phyloP scores from a whole-genome alignment of 1,284 basidiomycete genomes.

The Porodaedalea pini region DNA sequence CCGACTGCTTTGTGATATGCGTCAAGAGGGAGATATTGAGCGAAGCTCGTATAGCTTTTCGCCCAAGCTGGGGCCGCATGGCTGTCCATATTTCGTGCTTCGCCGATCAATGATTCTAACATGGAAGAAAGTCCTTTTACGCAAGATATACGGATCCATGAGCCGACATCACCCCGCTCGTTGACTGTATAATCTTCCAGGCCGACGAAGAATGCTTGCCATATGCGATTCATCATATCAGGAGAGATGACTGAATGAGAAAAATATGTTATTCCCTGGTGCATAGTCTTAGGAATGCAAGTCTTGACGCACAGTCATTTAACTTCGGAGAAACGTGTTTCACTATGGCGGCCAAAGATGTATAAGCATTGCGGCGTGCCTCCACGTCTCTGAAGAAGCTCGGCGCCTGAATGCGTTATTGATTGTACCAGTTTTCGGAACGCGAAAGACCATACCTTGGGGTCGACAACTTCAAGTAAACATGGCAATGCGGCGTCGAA shows the following conservation, averaged over 20 bases:
- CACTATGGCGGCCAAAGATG: slow-evolving; percentile 61
- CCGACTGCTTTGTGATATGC: slow-evolving; percentile 57
- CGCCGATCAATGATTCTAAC: slow-evolving; percentile 21
- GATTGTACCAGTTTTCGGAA: slow-evolving; percentile 23
- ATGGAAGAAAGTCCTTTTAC: slow-evolving; percentile 50
- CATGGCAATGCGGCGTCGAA: slow-evolving; percentile 52
- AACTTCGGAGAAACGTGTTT: slow-evolving; percentile 43
- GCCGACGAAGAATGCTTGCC: slow-evolving; percentile 57
- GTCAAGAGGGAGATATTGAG: slow-evolving; percentile 56
- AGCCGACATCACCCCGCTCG: slow-evolving; percentile 95
- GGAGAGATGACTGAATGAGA: slow-evolving; percentile 44
- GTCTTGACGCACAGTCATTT: slow-evolving; percentile 41
- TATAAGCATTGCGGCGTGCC: slow-evolving; percentile 66
- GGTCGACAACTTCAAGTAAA: slow-evolving; percentile 56
- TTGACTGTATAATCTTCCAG: slow-evolving; percentile 90
- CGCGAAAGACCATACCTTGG: slow-evolving; percentile 42
- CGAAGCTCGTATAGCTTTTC: slow-evolving; percentile 40
- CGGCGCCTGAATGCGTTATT: slow-evolving; percentile 37
- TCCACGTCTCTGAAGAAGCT: slow-evolving; percentile 53
- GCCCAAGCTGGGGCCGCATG: slow-evolving; percentile 37
- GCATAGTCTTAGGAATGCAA: slow-evolving; percentile 10
- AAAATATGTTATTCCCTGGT: not conserved
- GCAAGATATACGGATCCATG: slow-evolving; percentile 87
- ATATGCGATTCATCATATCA: slow-evolving; percentile 40
- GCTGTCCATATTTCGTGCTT: slow-evolving; percentile 40